phyloP scores from a whole-genome alignment of 2,329 filamentous ascomycete genomes.

The Fusarium subtropicale region DNA sequence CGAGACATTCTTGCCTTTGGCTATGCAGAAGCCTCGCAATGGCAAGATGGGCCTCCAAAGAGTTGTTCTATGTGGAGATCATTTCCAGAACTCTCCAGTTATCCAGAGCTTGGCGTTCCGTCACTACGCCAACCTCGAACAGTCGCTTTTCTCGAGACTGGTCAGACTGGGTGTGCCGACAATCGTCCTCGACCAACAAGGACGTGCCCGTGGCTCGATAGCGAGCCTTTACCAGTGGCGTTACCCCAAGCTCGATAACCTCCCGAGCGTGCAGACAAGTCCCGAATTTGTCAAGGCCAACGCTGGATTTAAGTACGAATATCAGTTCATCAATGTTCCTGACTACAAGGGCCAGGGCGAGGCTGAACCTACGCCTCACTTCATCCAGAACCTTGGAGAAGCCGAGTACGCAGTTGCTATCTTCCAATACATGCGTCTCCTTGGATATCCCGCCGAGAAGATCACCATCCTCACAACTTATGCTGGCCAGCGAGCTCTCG shows the following conservation, averaged over 20 bases:
- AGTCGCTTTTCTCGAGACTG: constrained; percentile 92
- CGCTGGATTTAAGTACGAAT: constrained; percentile 91
- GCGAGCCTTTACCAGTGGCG: constrained; percentile 94
- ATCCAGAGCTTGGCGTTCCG: constrained; percentile 95
- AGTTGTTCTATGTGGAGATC: constrained; percentile 92
- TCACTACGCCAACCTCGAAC: constrained; percentile 94
- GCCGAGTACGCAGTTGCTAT: constrained; percentile 97
- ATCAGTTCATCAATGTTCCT: constrained; percentile 95
- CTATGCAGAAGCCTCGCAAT: constrained; percentile 84
- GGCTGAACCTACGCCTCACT: constrained; percentile 89
- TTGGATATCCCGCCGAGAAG: constrained; percentile 85
- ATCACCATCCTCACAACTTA: constrained; percentile 95
- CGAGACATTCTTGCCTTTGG: constrained; percentile 94
- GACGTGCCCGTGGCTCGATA: constrained; percentile 86
- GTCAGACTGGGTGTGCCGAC: constrained; percentile 93
- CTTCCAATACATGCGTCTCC: constrained; percentile 95
- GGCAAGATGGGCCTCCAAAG: constrained; percentile 83
- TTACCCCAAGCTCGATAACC: constrained; percentile 81
- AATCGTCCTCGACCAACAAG: constrained; percentile 91
- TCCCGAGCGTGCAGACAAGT: constrained; percentile 76
- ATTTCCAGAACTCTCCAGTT: constrained; percentile 95
- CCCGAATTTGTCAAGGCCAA: constrained; percentile 85
- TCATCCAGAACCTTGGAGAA: constrained; percentile 95
- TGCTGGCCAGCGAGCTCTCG: constrained; percentile 88
- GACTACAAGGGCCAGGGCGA: constrained; percentile 94